Percentiles rank a stretch among this genome's conserved stretches.
Evolutionary conservation across 2,329 filamentous ascomycete species (phyloP).

Genomic region (Penicillium sp.): DNA sequence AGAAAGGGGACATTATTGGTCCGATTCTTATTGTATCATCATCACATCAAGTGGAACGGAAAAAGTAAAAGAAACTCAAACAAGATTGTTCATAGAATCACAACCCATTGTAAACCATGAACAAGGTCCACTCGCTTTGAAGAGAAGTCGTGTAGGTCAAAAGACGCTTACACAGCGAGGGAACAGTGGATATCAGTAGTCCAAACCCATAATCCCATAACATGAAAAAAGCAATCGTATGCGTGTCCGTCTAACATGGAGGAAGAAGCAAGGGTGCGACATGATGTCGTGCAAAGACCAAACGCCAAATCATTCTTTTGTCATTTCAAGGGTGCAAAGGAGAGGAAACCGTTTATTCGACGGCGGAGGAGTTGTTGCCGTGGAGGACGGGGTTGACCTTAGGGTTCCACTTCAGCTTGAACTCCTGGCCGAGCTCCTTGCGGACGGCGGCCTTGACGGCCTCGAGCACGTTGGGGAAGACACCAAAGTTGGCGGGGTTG

Average conservation of each 20-base stretch:
- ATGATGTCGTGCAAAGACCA: slow-evolving; percentile 15
- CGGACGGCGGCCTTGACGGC: slow-evolving; percentile 70
- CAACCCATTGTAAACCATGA: neutral
- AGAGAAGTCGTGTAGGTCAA: neutral
- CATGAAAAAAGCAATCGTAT: slow-evolving; percentile 13
- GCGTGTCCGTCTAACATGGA: slow-evolving; percentile 16
- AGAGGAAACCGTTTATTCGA: slow-evolving; percentile 51
- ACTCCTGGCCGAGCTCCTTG: slow-evolving; percentile 74
- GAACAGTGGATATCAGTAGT: slow-evolving; percentile 32
- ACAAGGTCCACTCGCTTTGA: neutral
- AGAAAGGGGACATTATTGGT: neutral
- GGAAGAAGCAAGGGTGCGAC: neutral
- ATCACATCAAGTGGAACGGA: neutral
- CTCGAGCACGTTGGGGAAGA: slow-evolving; percentile 74
- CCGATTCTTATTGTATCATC: slow-evolving; percentile 10
- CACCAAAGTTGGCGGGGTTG: slow-evolving; percentile 78
- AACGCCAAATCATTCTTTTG: slow-evolving; percentile 25
- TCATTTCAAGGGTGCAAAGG: slow-evolving; percentile 14
- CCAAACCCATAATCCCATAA: slow-evolving; percentile 19
- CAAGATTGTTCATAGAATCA: neutral
- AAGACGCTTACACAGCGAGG: neutral
- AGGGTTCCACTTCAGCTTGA: slow-evolving; percentile 74
- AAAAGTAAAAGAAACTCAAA: slow-evolving; percentile 7
- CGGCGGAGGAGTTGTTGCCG: slow-evolving; percentile 58
- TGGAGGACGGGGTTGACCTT: slow-evolving; percentile 70